Evolutionary conservation across 2,329 filamentous ascomycete genomes (phyloP).

Genomic region (Chrysoporthe deuterocubensis): DNA sequence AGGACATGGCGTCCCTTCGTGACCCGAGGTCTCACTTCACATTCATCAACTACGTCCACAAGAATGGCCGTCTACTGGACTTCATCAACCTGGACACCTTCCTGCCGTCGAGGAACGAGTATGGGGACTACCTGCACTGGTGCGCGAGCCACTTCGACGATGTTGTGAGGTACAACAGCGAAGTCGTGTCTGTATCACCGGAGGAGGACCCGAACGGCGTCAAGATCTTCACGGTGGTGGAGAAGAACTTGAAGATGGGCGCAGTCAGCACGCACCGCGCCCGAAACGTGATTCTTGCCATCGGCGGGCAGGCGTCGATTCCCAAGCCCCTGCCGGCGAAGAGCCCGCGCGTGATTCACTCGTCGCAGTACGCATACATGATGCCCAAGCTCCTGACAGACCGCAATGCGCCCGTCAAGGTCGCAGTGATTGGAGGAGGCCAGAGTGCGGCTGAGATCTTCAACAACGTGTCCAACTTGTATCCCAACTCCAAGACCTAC

Average conservation of each 20-base stretch:
- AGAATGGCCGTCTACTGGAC: conserved; percentile 78
- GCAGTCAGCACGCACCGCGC: conserved; percentile 56
- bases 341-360: conserved; percentile 80
- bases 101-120: conserved; percentile 82
- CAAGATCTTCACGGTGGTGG: conserved; percentile 69
- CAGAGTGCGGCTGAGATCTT: conserved; percentile 97
- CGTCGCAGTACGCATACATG: conserved; percentile 77
- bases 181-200: conserved; percentile 74
- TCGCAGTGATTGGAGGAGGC: conserved; percentile 86
- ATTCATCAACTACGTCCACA: conserved; percentile 91
- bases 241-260: conserved; percentile 64
- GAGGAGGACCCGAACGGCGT: conserved; percentile 55
- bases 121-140: conserved; percentile 95
- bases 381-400: conserved; percentile 64
- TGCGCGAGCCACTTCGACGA: conserved; percentile 79
- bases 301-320: conserved; percentile 68
- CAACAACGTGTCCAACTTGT: conserved; percentile 80
- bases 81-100: conserved; percentile 93
- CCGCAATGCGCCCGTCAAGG: conserved; percentile 63
- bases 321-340: conserved; percentile 70
- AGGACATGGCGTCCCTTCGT: conserved; percentile 88
- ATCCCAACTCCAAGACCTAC: conserved; percentile 78
- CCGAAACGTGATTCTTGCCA: conserved; percentile 67
- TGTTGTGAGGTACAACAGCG: conserved; percentile 74
- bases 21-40: conserved; percentile 91